Conservation (phyloP, 2,329 filamentous ascomycete genomes). For the Aspergillus phoenicis region DNA sequence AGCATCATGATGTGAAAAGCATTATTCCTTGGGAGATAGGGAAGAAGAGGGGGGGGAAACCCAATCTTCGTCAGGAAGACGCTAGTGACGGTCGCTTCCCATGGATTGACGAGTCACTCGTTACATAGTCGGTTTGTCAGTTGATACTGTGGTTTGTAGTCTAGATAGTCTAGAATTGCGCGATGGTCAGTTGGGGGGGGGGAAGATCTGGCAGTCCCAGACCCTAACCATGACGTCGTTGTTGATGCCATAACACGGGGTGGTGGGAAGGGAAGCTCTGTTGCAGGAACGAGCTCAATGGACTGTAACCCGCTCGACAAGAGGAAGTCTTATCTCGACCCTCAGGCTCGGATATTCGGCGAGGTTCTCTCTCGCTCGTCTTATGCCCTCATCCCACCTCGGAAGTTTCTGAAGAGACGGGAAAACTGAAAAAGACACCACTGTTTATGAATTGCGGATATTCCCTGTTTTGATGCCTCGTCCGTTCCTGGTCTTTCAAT, state of each 20-base stretch:
- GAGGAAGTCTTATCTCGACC: neutral
- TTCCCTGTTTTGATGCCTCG: neutral
- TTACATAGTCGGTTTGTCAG: neutral
- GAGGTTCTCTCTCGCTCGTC: neutral
- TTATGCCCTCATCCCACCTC: neutral
- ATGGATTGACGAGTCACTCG: neutral
- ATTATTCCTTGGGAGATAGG: neutral
- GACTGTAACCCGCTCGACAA: neutral
- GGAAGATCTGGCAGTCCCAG: neutral
- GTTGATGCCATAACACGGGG: slow-evolving; percentile 2
- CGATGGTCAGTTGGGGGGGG: neutral
- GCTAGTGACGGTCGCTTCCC: neutral
- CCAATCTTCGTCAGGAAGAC: neutral
- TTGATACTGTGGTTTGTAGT: neutral
- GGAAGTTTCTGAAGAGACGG: neutral
- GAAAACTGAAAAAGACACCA: neutral
- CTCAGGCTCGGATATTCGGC: neutral
- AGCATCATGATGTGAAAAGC: neutral
- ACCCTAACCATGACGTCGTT: slow-evolving; percentile 8
- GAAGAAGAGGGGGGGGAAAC: neutral
- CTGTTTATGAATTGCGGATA: neutral
- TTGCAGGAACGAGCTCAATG: neutral
- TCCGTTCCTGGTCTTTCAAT: neutral
- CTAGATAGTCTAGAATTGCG: too few species aligned
- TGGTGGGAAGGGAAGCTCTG: neutral